Base-by-base conservation (phyloP, 139 green algal species). In the Volvox reticuliferus region DNA sequence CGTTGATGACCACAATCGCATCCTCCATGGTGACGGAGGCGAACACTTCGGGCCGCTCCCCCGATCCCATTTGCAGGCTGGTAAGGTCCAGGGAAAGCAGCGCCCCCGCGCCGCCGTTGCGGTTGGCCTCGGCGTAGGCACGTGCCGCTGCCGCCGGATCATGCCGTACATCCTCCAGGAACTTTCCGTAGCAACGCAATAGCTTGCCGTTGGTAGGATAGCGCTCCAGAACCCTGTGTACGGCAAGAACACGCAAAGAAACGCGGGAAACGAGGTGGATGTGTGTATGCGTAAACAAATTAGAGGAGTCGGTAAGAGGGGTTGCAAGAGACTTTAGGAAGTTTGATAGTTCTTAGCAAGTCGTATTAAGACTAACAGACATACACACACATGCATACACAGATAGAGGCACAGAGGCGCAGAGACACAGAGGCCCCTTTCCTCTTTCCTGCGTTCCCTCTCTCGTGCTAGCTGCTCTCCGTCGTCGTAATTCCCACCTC, bases 101-200 rank as follows among this genome's bases (percentile, higher is more conserved):
- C 19, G 32, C 73, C 36, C 63, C 50, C 17, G 26, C 50, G 32
- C 86, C 75, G 55, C 86, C 86, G 68, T 85, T 78, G 55, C 86
- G 86, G 75, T 37, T 84, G 30, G 86, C 86, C 75, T 90, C 86
- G 13, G 14, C 32, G 86, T 90, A 90, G 0, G 32, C 86, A 14
- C 75, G 44, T 22, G 87, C 73, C 0, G 91, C 91, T 0, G 44
- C 87, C 69, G 19, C 30, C 71, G 90, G 65, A 78, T 92, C 91
- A 76, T 92, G 92, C 33, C 79, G 71, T 1, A 93, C 86, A 1
- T 93, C 92, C 79, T 94, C 92, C 36, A 91, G 82, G 73, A 94
- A 94, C 35, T 89, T 90, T 86, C 89, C 92, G 71, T 94, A 94
- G 76, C 65, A 86, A 62, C 71, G 83, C 24, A 89, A 83, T 44